phyloP scores from a whole-genome alignment of 164 flowering plant genomes.

The Nymphaea thermarum region DNA sequence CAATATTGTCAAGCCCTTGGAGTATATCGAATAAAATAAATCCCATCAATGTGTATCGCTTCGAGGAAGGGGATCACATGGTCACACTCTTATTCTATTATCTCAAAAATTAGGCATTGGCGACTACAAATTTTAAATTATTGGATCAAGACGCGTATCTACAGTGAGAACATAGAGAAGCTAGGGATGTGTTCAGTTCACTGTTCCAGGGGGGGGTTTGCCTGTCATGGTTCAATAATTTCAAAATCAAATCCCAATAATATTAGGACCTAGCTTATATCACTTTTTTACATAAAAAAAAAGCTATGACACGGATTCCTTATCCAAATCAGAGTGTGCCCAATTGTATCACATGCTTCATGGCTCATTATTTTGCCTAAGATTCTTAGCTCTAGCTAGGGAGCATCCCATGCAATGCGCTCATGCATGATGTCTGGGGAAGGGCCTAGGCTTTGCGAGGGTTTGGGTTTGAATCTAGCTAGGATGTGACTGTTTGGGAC shows the following conservation, averaged over 20 bases:
- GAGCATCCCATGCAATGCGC: neutral
- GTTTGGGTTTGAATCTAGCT: neutral
- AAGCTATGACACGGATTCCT: neutral
- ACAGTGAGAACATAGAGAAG: neutral
- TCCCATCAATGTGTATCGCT: slow-evolving; percentile 6
- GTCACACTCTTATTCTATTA: slow-evolving; percentile 1
- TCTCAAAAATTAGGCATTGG: slow-evolving; percentile 10
- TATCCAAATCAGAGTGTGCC: neutral
- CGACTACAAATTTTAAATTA: slow-evolving; percentile 6
- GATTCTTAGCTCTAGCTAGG: neutral
- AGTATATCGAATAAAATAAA: neutral
- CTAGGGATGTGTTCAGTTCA: neutral
- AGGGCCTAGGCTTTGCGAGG: neutral
- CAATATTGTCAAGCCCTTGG: neutral
- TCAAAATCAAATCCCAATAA: neutral
- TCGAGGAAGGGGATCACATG: slow-evolving; percentile 12
- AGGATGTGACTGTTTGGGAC: neutral
- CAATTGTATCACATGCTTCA: neutral
- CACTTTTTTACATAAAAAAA: too few species aligned
- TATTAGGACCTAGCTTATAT: neutral
- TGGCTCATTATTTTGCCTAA: neutral
- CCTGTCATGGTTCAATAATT: neutral
- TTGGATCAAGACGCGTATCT: neutral
- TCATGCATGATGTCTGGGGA: neutral
- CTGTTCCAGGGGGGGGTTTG: slow-evolving; percentile 4